Base-by-base conservation (phyloP, 2,329 filamentous ascomycete genomes). In the Phialophora expanda region DNA sequence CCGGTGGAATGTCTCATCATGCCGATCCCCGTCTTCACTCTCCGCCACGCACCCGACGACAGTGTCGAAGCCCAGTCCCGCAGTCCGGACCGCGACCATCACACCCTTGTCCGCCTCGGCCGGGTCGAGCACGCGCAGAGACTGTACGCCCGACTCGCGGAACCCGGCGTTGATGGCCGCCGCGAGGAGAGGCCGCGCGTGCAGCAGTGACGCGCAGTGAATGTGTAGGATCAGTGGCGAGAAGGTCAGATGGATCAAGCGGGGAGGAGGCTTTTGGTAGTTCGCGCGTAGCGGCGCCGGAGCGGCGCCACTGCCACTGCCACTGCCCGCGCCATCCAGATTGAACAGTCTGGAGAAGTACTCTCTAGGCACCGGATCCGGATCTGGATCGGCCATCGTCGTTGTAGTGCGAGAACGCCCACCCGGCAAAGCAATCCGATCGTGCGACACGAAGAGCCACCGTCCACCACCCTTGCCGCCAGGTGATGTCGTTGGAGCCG, bases 361-460 rank as follows among this genome's bases (percentile, higher is more conserved):
- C 5, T 50, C 34, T 11, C 46, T 30, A n/a, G 48, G 22, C n/a
- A 46, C 63, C 55, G 71, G 4, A 17, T 7, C 14, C 14, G 34
- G 17, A 17, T 17, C 14, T 14, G 34, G 1, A 7, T 41, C 14
- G 17, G 34, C 17, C 34, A 14, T 44, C 38, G 38, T 44, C 7
- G 17, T 44, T 0, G 38, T 44, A 8, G 38, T 44, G 12, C 4
- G 32, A 34, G 44, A 6, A 51, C 9, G 51, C 20, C 54, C 54
- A 75, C 48, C 41, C 14, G 50, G 60, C 1, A 55, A 5, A 11
- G 76, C 70, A 41, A 94, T 79, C 1, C 90, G 87, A 71, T 92
- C 88, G 79, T 98, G 94, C 61, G 91, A 93, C 61, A 97, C 91
- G 78, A 89, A 97, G 30, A 97, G 78, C 93, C 94, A 98, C 63